These are phyloP conservation scores for Crithidia thermophila DNA, from an alignment of 208 protist genomes.

Conservation along the genomic window DNA sequence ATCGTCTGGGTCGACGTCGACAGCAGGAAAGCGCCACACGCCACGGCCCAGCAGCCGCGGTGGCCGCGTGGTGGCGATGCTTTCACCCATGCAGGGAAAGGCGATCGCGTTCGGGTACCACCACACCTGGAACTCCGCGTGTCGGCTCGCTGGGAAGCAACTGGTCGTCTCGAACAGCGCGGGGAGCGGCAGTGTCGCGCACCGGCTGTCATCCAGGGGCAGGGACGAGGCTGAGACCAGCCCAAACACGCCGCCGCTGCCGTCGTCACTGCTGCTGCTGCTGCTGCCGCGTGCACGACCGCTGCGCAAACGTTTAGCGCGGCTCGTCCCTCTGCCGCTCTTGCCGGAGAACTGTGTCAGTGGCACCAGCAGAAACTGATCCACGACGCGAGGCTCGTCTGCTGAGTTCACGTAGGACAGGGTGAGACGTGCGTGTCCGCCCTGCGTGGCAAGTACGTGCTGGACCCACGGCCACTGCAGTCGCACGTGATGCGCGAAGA, in stretches of 20 bases:
- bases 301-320: background rate
- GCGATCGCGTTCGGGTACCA: slow-evolving; percentile 18
- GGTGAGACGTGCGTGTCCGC: slow-evolving; percentile 26
- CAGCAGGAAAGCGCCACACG: slow-evolving; percentile 16
- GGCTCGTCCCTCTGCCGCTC: background rate
- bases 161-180: slow-evolving; percentile 12
- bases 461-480: slow-evolving; percentile 39
- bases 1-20: background rate
- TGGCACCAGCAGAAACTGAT: slow-evolving; percentile 21
- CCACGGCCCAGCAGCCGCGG: slow-evolving; percentile 23
- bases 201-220: background rate
- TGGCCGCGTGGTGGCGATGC: background rate
- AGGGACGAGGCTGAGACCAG: slow-evolving; percentile 5
- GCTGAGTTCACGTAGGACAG: background rate
- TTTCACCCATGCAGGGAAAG: background rate
- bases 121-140: slow-evolving; percentile 22
- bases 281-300: background rate
- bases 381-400: background rate
- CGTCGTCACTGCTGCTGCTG: background rate
- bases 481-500: slow-evolving; percentile 19
- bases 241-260: background rate
- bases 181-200: background rate
- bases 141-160: slow-evolving; percentile 22
- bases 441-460: slow-evolving; percentile 28
- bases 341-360: background rate